Evolutionary conservation across 2,329 filamentous ascomycete species (phyloP).

Genomic region (Bimuria novae-zelandiae): DNA sequence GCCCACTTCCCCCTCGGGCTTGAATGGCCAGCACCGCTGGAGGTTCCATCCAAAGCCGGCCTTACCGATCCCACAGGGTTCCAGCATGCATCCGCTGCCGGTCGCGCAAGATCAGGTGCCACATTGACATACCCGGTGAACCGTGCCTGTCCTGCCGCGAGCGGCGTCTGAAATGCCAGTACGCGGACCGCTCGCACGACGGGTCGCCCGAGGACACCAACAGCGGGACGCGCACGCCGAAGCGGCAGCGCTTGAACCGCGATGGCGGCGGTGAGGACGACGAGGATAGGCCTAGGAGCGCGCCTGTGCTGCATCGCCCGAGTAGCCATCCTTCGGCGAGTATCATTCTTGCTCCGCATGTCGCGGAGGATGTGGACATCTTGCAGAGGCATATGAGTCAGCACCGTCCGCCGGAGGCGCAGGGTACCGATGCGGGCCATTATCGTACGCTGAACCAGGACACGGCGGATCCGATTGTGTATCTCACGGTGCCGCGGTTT

Average conservation of each 20-base stretch:
- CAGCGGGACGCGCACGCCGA: conserved; percentile 27
- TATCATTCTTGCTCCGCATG: conserved; percentile 47
- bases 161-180: conserved; percentile 44
- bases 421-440: conserved; percentile 41
- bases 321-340: conserved; percentile 41
- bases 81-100: conserved; percentile 50
- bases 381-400: conserved; percentile 47
- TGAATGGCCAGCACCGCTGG: conserved; percentile 37
- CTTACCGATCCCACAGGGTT: conserved; percentile 50
- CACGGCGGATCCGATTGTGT: conserved; percentile 46
- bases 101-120: conserved; percentile 49
- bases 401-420: conserved; percentile 17
- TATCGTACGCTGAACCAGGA: conserved; percentile 58
- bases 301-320: conserved; percentile 34
- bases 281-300: conserved; percentile 27
- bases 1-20: background rate
- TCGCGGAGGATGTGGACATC: conserved; percentile 49
- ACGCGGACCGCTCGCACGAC: conserved; percentile 31
- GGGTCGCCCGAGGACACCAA: conserved; percentile 31
- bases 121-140: conserved; percentile 46
- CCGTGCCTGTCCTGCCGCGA: conserved; percentile 48
- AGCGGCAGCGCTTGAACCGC: conserved; percentile 30
- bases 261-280: conserved; percentile 22
- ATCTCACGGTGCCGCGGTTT: conserved; percentile 55
- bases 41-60: conserved; percentile 42